Base-by-base conservation (phyloP, 495 filamentous ascomycete species). In the Penicillium mononematosum region DNA sequence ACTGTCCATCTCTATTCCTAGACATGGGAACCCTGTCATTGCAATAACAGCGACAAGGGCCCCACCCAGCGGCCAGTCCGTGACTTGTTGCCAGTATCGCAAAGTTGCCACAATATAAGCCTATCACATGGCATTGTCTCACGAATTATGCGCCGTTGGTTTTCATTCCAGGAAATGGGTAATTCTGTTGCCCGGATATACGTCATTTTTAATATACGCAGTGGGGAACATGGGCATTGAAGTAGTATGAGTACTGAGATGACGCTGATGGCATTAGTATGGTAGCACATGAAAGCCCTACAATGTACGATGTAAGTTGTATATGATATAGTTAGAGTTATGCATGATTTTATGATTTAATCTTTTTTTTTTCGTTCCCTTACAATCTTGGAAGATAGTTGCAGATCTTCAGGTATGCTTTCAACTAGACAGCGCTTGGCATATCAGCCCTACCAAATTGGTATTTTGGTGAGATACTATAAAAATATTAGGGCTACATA, bases 261-360 rank as follows among this genome's bases (percentile, higher is more conserved):
- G 61, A 64, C 64, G 61, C 45, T 50, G 59, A 67, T 55, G 61
- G 64, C 64, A 58, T 53, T 56, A 19, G 29, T 39, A 5, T 45
- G 55, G 41, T 52, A 41, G 45, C 50, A 54, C 45, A 55, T 44
- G 34, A 25, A 34, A 39, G 24, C 11, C 24, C n/a, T 27, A 44
- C 22, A 22, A 12, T 22, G 27, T 25, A 2, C 5, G 12, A 38
- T 38, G 14, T 38, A 36, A 2, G 12, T 36, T 14, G 12, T 14
- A 36, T 14, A 12, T 36, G 4, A 14, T 36, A 36, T 36, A 36
- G 4, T 36, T 36, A 14, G 10, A 36, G 8, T 38, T 38, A 6
- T 36, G 34, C 14, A 36, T 36, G 5, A 14, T 36, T 14, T 36
- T 16, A 36, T 16, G 34, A 38, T n/a, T n/a, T n/a, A 38, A 38